Percentiles rank a stretch among this genome's conserved stretches.
Evolutionary conservation across 2,329 filamentous ascomycete genomes (phyloP).

Genomic region (Colletotrichum camelliae): DNA sequence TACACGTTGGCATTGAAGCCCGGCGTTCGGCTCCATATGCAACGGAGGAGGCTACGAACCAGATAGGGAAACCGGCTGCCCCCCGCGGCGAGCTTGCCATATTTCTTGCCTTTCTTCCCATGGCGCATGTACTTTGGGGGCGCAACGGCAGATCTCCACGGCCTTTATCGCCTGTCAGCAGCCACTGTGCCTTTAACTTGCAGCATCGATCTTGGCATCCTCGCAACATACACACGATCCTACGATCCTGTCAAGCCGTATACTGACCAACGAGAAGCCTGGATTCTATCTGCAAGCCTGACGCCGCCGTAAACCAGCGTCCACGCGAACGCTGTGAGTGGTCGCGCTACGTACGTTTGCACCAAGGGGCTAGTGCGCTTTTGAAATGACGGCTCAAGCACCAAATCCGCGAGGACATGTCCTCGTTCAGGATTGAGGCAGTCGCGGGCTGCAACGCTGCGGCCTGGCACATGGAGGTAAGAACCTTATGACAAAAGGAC

Average conservation of each 20-base stretch:
- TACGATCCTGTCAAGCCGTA: background rate
- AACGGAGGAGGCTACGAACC: background rate
- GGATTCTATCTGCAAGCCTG: background rate
- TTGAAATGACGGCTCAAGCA: background rate
- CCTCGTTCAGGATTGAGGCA: background rate
- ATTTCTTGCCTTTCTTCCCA: background rate
- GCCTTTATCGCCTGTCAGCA: background rate
- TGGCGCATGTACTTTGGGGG: background rate
- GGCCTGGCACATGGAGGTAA: background rate
- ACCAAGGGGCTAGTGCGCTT: background rate
- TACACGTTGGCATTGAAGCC: background rate
- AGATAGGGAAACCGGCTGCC: background rate
- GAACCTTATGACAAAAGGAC: background rate
- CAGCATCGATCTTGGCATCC: background rate
- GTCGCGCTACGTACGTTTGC: background rate
- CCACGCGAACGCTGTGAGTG: background rate
- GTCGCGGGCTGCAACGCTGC: background rate
- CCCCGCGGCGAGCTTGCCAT: background rate
- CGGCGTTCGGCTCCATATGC: background rate
- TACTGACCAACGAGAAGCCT: background rate
- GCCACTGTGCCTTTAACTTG: background rate
- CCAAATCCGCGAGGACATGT: background rate
- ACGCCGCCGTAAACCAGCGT: background rate
- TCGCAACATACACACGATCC: background rate
- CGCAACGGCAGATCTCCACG: background rate